These are phyloP conservation scores for Nothopassalora personata DNA, from an alignment of 2,329 filamentous ascomycete species.

Conservation along the genomic window DNA sequence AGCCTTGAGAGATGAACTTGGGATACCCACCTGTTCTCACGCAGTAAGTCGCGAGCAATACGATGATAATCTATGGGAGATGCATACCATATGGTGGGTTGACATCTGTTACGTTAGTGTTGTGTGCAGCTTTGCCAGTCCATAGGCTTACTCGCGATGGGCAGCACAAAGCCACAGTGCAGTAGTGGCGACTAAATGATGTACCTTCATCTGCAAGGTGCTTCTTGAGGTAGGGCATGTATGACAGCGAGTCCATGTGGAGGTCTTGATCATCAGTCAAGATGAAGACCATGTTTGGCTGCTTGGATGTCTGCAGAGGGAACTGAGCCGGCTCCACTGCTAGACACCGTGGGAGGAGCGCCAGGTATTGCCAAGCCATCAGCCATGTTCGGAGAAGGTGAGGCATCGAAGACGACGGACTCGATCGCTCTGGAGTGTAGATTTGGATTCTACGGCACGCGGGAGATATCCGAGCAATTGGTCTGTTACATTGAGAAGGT, in stretches of 20 bases:
- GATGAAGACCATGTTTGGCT: constrained; percentile 61
- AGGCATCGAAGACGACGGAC: neutral
- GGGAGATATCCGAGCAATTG: neutral
- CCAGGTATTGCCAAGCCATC: neutral
- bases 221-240: constrained; percentile 55
- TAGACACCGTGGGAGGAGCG: neutral
- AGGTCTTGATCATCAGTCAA: constrained; percentile 65
- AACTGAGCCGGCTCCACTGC: neutral
- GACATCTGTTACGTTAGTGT: constrained; percentile 63
- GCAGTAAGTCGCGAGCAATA: neutral
- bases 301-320: constrained; percentile 20
- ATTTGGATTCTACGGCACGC: neutral
- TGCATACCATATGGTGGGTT: constrained; percentile 48
- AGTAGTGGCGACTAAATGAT: constrained; percentile 58
- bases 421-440: neutral
- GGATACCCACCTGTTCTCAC: constrained; percentile 50
- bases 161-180: constrained; percentile 62
- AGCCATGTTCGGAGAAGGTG: neutral
- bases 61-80: neutral
- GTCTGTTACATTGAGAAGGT: too few species aligned
- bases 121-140: constrained; percentile 63
- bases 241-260: constrained; percentile 55
- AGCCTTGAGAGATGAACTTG: constrained; percentile 60
- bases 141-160: constrained; percentile 60
- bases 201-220: constrained; percentile 56